These are phyloP conservation scores for Hypomyces rosellus DNA, from an alignment of 2,329 filamentous ascomycete species.

Conservation along the genomic window DNA sequence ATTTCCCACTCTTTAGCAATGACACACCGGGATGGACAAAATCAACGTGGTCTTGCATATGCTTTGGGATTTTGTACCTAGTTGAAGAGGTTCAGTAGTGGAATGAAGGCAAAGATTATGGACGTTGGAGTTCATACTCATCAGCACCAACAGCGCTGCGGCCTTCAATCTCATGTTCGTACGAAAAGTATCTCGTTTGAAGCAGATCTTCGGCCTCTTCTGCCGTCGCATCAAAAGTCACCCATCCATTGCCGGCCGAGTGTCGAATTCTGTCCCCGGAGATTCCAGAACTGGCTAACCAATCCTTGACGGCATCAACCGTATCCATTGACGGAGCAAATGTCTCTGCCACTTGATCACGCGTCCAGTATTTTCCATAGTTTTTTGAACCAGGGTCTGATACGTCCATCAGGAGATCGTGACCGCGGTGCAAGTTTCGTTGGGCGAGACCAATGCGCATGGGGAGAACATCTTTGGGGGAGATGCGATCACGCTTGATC, in stretches of 20 bases:
- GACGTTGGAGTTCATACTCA: slow-evolving; percentile 1
- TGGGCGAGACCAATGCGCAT: slow-evolving; percentile 33
- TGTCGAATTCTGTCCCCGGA: slow-evolving; percentile 38
- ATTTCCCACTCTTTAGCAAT: background rate
- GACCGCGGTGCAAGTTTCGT: background rate
- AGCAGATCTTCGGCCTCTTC: slow-evolving; percentile 41
- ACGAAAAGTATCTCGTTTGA: slow-evolving; percentile 45
- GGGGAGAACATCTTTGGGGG: slow-evolving; percentile 26
- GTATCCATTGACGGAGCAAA: slow-evolving; percentile 31
- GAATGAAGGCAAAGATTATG: background rate
- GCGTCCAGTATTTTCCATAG: slow-evolving; percentile 7
- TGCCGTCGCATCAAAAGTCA: slow-evolving; percentile 12
- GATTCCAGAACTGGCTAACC: slow-evolving; percentile 48
- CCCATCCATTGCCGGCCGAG: slow-evolving; percentile 43
- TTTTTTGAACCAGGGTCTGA: background rate
- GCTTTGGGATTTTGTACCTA: slow-evolving; percentile 31
- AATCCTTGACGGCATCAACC: slow-evolving; percentile 43
- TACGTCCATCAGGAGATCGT: slow-evolving; percentile 3
- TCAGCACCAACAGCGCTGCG: slow-evolving; percentile 28
- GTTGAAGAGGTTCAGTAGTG: too few species aligned
- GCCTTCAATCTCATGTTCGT: slow-evolving; percentile 31
- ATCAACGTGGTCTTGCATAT: slow-evolving; percentile 31
- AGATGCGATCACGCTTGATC: slow-evolving; percentile 1
- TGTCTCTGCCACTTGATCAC: slow-evolving; percentile 3
- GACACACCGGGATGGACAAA: slow-evolving; percentile 32